A percentile compares a stretch with the other conserved stretches of the same genome.
Conservation (phyloP, 192 early-diverging fungal species). For the Chytriomyces hyalinus region DNA sequence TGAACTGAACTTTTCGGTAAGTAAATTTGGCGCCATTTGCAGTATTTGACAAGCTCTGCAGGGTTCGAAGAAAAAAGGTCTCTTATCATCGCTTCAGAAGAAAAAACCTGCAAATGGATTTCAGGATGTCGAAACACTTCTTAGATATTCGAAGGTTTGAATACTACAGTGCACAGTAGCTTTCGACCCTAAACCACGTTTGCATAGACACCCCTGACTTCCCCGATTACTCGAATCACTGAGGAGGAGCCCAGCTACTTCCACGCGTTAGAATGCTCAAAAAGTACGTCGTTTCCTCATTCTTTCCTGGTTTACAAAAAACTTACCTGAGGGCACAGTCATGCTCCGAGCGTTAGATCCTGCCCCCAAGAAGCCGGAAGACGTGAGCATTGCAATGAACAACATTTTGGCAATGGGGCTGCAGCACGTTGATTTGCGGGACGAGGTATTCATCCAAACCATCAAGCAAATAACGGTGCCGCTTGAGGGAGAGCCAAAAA, state of each 20-base stretch:
- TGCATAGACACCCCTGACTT: slow-evolving; percentile 28
- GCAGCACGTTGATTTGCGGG: slow-evolving; percentile 44
- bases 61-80: slow-evolving; percentile 15
- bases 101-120: slow-evolving; percentile 10
- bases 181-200: neutral
- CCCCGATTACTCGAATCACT: slow-evolving; percentile 42
- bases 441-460: slow-evolving; percentile 59
- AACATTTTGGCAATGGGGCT: slow-evolving; percentile 43
- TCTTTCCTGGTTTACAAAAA: neutral
- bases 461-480: slow-evolving; percentile 54
- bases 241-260: slow-evolving; percentile 31
- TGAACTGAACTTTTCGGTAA: slow-evolving; percentile 30
- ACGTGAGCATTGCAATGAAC: slow-evolving; percentile 34
- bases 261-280: slow-evolving; percentile 44
- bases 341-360: slow-evolving; percentile 48
- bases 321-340: neutral
- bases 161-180: slow-evolving; percentile 10
- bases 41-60: neutral
- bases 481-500: slow-evolving; percentile 38
- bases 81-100: neutral
- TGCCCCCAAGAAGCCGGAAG: slow-evolving; percentile 47
- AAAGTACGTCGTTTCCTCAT: slow-evolving; percentile 25
- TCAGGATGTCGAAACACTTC: slow-evolving; percentile 44
- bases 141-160: slow-evolving; percentile 47
- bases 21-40: neutral